These are phyloP conservation scores for Cetraspora pellucida DNA, from an alignment of 192 early-diverging fungal species.

Conservation along the genomic window DNA sequence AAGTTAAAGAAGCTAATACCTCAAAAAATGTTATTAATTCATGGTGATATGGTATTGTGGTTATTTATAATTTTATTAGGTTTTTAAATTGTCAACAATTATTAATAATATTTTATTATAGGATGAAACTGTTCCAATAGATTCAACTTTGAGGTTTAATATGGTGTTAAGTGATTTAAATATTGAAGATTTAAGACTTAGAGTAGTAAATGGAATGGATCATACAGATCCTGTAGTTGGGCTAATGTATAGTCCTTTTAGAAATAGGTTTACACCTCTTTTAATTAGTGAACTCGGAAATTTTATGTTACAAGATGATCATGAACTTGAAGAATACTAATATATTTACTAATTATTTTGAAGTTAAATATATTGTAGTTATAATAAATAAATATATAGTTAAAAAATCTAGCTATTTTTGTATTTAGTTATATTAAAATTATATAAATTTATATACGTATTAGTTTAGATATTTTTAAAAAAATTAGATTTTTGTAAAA, in stretches of 20 bases:
- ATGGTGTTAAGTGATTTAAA: conserved; percentile 41
- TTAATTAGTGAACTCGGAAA: conserved; percentile 1
- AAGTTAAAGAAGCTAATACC: conserved; percentile 40
- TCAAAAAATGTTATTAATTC: conserved; percentile 42
- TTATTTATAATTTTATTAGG: not conserved
- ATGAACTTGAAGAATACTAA: too few relatives aligned
- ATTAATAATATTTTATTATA: not conserved
- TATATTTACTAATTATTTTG: too few relatives aligned
- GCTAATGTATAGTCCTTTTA: conserved; percentile 24
- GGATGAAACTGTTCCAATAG: conserved; percentile 39
- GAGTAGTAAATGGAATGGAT: conserved; percentile 37
- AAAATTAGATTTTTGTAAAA: too few relatives aligned
- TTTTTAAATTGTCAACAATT: too few relatives aligned
- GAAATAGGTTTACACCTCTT: conserved; percentile 10
- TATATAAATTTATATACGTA: too few relatives aligned
- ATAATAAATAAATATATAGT: too few relatives aligned
- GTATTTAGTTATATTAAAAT: too few relatives aligned
- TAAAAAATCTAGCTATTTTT: too few relatives aligned
- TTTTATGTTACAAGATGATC: conserved; percentile 6
- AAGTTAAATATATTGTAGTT: too few relatives aligned
- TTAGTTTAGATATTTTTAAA: too few relatives aligned
- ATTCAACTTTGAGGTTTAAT: conserved; percentile 38
- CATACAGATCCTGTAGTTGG: conserved; percentile 42
- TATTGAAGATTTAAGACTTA: conserved; percentile 34
- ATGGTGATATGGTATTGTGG: conserved; percentile 37